Percentiles rank a stretch among this genome's conserved stretches.
phyloP scores from a whole-genome alignment of 169 alveolate species.

The Ophryocystis elektroscirrha region DNA sequence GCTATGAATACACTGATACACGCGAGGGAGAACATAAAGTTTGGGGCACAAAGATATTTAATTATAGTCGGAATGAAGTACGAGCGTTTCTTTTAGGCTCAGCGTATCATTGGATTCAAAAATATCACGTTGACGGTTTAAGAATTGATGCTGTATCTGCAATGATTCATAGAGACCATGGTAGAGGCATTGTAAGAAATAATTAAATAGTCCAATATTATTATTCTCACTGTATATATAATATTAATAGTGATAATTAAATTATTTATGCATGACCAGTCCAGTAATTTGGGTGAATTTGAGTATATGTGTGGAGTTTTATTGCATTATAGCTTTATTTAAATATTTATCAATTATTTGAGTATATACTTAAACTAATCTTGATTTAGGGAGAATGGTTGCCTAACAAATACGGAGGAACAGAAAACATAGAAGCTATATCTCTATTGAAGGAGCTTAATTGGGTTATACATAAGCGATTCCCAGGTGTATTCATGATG shows the following conservation, averaged over 20 bases:
- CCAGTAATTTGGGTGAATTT: too few relatives aligned
- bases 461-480: slow-evolving; percentile 40
- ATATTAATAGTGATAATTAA: too few relatives aligned
- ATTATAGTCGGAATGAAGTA: slow-evolving; percentile 33
- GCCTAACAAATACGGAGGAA: slow-evolving; percentile 39
- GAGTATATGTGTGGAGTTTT: too few relatives aligned
- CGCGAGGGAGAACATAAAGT: slow-evolving; percentile 37
- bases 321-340: too few relatives aligned
- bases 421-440: slow-evolving; percentile 36
- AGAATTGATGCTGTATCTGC: slow-evolving; percentile 38
- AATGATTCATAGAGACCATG: slow-evolving; percentile 32
- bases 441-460: slow-evolving; percentile 28
- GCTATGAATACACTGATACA: slow-evolving; percentile 41
- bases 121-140: slow-evolving; percentile 37
- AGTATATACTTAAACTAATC: too few relatives aligned
- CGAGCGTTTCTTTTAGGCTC: slow-evolving; percentile 37
- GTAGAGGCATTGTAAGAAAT: background rate
- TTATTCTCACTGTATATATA: background rate
- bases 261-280: too few relatives aligned
- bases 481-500: slow-evolving; percentile 39
- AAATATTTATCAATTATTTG: too few relatives aligned
- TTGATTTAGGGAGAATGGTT: slow-evolving; percentile 41
- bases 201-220: background rate
- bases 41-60: slow-evolving; percentile 40
- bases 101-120: slow-evolving; percentile 39